These are phyloP conservation scores for Microstegium vimineum DNA, from an alignment of 176 grass and related monocot genomes.

Conservation along the genomic window DNA sequence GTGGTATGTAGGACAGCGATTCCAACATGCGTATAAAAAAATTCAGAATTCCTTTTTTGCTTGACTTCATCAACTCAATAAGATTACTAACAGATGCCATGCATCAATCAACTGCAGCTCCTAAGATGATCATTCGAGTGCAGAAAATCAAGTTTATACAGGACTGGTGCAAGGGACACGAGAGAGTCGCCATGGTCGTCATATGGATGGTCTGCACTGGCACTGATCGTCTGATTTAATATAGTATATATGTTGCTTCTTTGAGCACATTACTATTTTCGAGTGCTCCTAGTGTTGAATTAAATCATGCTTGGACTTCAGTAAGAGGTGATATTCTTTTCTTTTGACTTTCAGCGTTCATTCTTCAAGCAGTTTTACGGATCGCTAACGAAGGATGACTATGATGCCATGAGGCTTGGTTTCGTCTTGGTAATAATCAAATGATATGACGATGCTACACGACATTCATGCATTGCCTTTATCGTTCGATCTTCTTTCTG, in stretches of 20 bases:
- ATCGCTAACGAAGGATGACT: constrained; percentile 59
- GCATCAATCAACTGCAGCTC: background rate
- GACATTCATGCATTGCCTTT: background rate
- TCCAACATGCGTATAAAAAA: too few relatives aligned
- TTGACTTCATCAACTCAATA: background rate
- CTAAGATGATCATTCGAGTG: constrained; percentile 33
- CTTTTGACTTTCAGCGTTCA: constrained; percentile 46
- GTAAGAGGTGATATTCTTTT: background rate
- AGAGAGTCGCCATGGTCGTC: background rate
- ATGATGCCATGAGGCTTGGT: constrained; percentile 65
- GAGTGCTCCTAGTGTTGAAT: too few relatives aligned
- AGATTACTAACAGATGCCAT: too few relatives aligned
- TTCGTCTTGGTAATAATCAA: constrained; percentile 64
- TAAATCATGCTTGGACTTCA: too few relatives aligned
- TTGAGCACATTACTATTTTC: background rate
- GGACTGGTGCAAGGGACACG: constrained; percentile 32
- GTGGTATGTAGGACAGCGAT: constrained; percentile 1
- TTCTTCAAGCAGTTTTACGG: constrained; percentile 89
- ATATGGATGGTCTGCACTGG: too few relatives aligned
- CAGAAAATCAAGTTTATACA: constrained; percentile 40
- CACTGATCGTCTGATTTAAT: too few relatives aligned
- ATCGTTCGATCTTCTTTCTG: background rate
- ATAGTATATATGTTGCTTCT: too few relatives aligned
- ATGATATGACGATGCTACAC: background rate
- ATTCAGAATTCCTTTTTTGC: too few relatives aligned